Conservation (phyloP, 106 monocot species). For the Dactylorhiza incarnata region DNA sequence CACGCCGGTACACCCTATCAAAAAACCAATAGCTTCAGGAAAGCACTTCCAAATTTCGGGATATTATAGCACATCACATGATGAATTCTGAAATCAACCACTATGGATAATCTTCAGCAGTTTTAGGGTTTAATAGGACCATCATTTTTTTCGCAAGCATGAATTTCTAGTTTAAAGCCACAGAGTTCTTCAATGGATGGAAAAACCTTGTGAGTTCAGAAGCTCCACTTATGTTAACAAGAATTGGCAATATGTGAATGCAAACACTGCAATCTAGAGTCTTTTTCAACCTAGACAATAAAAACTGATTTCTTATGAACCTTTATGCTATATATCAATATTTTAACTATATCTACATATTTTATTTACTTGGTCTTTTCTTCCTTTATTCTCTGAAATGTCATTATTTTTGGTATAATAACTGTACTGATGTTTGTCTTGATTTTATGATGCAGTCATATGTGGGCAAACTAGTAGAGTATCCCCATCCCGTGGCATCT, state of each 20-base stretch:
- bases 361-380: neutral
- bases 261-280: too few species aligned
- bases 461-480: slow-evolving; percentile 54
- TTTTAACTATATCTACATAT: neutral
- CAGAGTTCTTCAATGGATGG: neutral
- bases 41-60: too few species aligned
- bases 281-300: too few species aligned
- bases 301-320: neutral
- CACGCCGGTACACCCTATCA: too few species aligned
- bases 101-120: neutral
- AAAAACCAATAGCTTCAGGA: too few species aligned
- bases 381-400: slow-evolving; percentile 2
- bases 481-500: slow-evolving; percentile 84
- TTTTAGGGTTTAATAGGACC: neutral
- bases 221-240: neutral
- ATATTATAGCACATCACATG: neutral
- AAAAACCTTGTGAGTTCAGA: neutral
- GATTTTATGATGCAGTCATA: slow-evolving; percentile 44
- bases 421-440: neutral
- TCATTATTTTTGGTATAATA: neutral
- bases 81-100: neutral
- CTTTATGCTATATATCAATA: neutral
- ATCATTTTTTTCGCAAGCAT: neutral
- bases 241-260: neutral
- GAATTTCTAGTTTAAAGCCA: neutral